Evolutionary conservation across 192 early-diverging fungal species (phyloP).

Genomic region (Spizellomyces punctatus): DNA sequence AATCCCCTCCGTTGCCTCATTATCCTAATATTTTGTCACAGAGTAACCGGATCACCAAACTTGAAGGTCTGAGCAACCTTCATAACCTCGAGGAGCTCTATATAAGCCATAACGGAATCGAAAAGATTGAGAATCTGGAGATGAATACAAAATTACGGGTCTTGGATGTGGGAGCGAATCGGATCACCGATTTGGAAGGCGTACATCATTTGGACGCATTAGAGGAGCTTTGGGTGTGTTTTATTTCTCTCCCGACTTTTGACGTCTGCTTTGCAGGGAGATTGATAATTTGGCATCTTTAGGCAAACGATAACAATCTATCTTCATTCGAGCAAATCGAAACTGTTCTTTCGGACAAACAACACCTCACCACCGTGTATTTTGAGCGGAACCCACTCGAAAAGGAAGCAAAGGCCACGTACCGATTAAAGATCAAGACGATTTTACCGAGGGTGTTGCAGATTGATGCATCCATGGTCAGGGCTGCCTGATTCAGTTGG

Average conservation of each 20-base stretch:
- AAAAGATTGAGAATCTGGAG: conserved; percentile 76
- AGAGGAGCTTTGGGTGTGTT: conserved; percentile 79
- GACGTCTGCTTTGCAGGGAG: no score
- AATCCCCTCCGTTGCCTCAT: neutral
- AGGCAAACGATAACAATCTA: conserved; percentile 72
- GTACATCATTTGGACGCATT: conserved; percentile 68
- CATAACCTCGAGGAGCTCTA: conserved; percentile 85
- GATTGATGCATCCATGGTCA: conserved; percentile 82
- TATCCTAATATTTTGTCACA: conserved; percentile 8
- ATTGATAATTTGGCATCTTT: conserved; percentile 27
- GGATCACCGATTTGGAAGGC: conserved; percentile 70
- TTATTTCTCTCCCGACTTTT: conserved; percentile 40
- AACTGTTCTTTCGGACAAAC: conserved; percentile 57
- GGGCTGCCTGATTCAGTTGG: neutral
- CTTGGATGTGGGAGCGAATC: conserved; percentile 88
- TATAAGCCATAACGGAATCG: conserved; percentile 88
- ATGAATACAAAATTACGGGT: conserved; percentile 71
- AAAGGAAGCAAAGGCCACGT: conserved; percentile 69
- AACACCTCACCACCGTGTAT: conserved; percentile 79
- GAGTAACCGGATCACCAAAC: conserved; percentile 81
- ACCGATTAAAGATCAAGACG: conserved; percentile 85
- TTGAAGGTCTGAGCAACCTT: conserved; percentile 77
- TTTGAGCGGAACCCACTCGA: conserved; percentile 96
- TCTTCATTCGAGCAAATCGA: conserved; percentile 79
- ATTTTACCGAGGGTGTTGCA: conserved; percentile 83